These are phyloP conservation scores for Cryphonectria radicalis DNA, from an alignment of 2,329 filamentous ascomycete genomes.

Conservation along the genomic window DNA sequence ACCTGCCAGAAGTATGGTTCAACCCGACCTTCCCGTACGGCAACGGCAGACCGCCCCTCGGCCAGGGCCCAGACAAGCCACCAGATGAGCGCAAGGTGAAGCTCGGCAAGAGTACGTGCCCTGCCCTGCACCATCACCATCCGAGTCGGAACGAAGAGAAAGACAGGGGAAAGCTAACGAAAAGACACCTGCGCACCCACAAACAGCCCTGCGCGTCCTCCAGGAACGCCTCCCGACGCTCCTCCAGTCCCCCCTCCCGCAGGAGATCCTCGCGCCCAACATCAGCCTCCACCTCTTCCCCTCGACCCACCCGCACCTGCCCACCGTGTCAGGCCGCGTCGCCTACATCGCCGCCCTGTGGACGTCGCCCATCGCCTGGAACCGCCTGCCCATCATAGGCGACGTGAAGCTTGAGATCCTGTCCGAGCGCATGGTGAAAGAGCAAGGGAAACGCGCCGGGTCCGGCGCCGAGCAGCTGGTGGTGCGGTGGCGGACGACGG, in stretches of 20 bases:
- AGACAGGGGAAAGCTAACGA: constrained; percentile 19
- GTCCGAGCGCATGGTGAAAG: constrained; percentile 82
- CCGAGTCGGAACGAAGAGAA: constrained; percentile 17
- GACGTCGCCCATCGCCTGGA: constrained; percentile 97
- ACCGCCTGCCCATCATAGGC: constrained; percentile 84
- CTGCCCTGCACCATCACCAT: background rate
- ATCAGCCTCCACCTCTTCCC: constrained; percentile 74
- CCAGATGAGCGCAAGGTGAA: constrained; percentile 64
- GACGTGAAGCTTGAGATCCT: constrained; percentile 88
- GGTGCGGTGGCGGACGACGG: constrained; percentile 82
- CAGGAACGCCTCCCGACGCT: constrained; percentile 70
- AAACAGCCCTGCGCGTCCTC: constrained; percentile 63
- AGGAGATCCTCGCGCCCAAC: constrained; percentile 76
- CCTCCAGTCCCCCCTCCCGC: constrained; percentile 68
- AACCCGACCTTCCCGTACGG: constrained; percentile 42
- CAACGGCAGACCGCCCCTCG: constrained; percentile 32
- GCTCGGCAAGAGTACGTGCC: constrained; percentile 61
- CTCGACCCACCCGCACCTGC: constrained; percentile 83
- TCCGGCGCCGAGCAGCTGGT: constrained; percentile 78
- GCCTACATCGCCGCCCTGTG: constrained; percentile 92
- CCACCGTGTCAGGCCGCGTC: constrained; percentile 86
- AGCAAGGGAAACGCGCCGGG: constrained; percentile 55
- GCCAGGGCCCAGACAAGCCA: constrained; percentile 39
- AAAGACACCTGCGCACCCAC: background rate
- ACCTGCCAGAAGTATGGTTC: constrained; percentile 49